phyloP scores from a whole-genome alignment of 1,284 basidiomycete species.

The Leccinum cinnamomeum region DNA sequence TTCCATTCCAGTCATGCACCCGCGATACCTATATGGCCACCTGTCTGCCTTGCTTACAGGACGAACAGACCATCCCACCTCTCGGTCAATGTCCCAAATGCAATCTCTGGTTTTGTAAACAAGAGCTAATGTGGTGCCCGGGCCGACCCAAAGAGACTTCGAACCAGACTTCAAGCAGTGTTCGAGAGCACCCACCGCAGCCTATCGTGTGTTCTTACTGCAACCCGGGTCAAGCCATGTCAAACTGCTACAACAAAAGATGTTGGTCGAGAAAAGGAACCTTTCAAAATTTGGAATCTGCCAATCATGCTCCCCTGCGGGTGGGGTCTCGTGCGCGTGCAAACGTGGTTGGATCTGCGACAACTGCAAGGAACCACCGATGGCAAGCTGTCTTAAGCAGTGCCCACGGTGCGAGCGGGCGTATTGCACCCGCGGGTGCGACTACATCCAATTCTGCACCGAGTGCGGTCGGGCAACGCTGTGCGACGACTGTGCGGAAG shows the following conservation, averaged over 20 bases:
- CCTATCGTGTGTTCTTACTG: not conserved
- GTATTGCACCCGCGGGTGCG: slow-evolving; percentile 7
- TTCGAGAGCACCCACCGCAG: slow-evolving; percentile 4
- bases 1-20: slow-evolving; percentile 16
- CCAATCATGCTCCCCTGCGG: not conserved
- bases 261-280: not conserved
- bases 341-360: slow-evolving; percentile 25
- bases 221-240: not conserved
- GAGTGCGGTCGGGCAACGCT: slow-evolving; percentile 20
- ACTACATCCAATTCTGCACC: slow-evolving; percentile 13
- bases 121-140: slow-evolving; percentile 26
- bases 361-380: slow-evolving; percentile 17
- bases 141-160: slow-evolving; percentile 18
- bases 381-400: not conserved
- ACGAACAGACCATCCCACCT: slow-evolving; percentile 6
- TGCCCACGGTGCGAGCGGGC: not conserved
- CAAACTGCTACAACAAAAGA: not conserved
- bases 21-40: not conserved
- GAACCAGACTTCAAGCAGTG: slow-evolving; percentile 8
- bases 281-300: not conserved
- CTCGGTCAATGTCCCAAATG: slow-evolving; percentile 28
- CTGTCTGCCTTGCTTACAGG: slow-evolving; percentile 18
- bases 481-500: slow-evolving; percentile 15
- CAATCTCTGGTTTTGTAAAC: slow-evolving; percentile 24
- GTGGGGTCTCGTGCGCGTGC: slow-evolving; percentile 23